phyloP scores from a whole-genome alignment of 2,329 filamentous ascomycete genomes.

The Dendrostoma leiphaemia region DNA sequence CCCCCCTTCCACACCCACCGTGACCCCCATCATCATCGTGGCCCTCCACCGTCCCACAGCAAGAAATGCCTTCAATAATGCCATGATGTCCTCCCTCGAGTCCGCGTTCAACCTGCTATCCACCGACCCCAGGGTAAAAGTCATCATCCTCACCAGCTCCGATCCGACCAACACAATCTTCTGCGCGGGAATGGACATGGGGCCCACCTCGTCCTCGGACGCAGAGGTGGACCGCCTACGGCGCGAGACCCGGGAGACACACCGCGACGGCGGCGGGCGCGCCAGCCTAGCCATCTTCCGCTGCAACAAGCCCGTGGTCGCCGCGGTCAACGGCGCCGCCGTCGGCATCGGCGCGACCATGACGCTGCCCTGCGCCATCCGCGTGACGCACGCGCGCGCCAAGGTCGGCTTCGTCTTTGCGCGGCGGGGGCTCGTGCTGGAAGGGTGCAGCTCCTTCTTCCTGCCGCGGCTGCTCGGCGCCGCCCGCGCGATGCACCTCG shows the following conservation, averaged over 20 bases:
- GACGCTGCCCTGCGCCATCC: slow-evolving; percentile 54
- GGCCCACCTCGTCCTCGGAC: slow-evolving; percentile 28
- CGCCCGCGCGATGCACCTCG: slow-evolving; percentile 60
- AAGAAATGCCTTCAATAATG: slow-evolving; percentile 67
- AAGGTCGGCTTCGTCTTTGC: slow-evolving; percentile 75
- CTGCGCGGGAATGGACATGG: slow-evolving; percentile 58
- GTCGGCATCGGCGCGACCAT: slow-evolving; percentile 63
- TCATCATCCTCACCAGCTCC: slow-evolving; percentile 53
- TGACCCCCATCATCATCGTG: slow-evolving; percentile 62
- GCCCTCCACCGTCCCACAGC: slow-evolving; percentile 60
- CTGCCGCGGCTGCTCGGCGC: slow-evolving; percentile 68
- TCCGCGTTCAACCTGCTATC: slow-evolving; percentile 50
- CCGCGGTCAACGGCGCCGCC: slow-evolving; percentile 57
- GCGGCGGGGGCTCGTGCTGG: slow-evolving; percentile 68
- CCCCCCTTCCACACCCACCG: slow-evolving; percentile 46
- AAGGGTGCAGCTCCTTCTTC: slow-evolving; percentile 70
- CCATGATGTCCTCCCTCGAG: slow-evolving; percentile 62
- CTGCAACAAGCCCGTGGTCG: slow-evolving; percentile 58
- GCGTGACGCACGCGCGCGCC: slow-evolving; percentile 53
- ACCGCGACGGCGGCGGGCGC: slow-evolving; percentile 52
- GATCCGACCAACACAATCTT: slow-evolving; percentile 49
- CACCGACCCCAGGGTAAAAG: slow-evolving; percentile 51
- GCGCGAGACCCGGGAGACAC: slow-evolving; percentile 25
- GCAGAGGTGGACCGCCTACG: slow-evolving; percentile 8
- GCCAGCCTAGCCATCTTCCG: slow-evolving; percentile 54